Evolutionary conservation across 345 rosid species (phyloP), one percentile per base, ranked within the genome.

Genomic region (Rhizophora mangle): DNA sequence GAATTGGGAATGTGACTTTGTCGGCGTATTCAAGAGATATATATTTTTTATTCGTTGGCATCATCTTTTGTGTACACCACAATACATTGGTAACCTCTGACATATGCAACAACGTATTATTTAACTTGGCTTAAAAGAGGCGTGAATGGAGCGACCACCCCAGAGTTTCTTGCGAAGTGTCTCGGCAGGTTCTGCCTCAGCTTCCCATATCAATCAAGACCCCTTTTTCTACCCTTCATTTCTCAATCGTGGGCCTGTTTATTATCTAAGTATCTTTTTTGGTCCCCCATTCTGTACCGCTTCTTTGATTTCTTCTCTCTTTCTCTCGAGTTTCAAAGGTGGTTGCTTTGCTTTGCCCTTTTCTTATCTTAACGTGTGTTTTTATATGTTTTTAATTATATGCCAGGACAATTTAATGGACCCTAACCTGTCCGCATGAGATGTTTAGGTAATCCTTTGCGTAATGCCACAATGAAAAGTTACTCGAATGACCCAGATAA

Each of bases 231-330:
- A n/a, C 68, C 71, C 24, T 43, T 75, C 75, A 62, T 52, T 68
- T 78, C 73, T 43, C 66, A 37, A 75, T 76, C 71, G 75, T 76
- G 81, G 82, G 79, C 72, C 74, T 34, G 29, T 68, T 62, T 39
- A 18, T 16, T 51, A 39, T 43, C 31, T 67, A 32, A 3, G 15
- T 1, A n/a, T 22, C 30, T 47, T 37, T 37, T 64, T 39, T 10
- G 46, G 53, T 61, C 63, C 63, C 47, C 24, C 32, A 6, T 6
- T 3, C 19, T 24, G 21, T 7, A 22, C 19, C 11, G 18, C 21
- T 13, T 10, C 5, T 56, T 8, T 51, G 49, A 26, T 1, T 54
- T 72, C 31, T 27, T 30, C 1, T n/a, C 58, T 27, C 7, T 36
- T 5, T 66, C 64, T 66, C 53, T 53, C 56, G 1, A 34, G 27